Base-by-base conservation (phyloP, 208 protist genomes). In the Crithidia fasciculata region DNA sequence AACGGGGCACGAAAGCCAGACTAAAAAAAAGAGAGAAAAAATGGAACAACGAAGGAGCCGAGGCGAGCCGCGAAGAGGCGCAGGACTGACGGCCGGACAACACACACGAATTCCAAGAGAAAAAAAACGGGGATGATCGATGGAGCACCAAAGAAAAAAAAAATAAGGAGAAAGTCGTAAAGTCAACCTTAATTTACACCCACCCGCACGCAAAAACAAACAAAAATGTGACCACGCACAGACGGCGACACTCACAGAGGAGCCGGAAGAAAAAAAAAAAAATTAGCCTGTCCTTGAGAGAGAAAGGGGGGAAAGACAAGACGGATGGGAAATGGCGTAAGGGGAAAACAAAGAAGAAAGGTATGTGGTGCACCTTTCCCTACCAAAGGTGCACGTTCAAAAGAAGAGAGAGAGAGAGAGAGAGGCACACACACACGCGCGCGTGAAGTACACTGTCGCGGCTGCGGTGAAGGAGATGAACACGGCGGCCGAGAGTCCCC, bases 341-440 rank as follows among this genome's bases (percentile, higher is more conserved):
- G 41, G 43, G 52, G 4, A 52, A 43, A 13, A 80, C 13, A 39
- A n/a, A 57, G 56, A 70, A 72, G 39, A 72, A 28, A 28, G 28
- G 1, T 28, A 28, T 28, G 28, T 28, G 28, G 28, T 28, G 28
- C 28, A 28, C 28, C 28, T 28, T 28, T 28, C 28, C 28, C 28
- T 28, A 28, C 28, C 28, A 28, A 28, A 28, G 28, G 28, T 28
- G 28, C 28, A 28, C 28, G 28, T 28, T 28, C 49, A 64, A 69
- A 49, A 44, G 64, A 61, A 60, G 40, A 67, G 57, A 54, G 63
- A 64, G 56, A 56, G 28, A 60, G 37, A 74, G 45, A 70, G 69
- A 40, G 18, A 28, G 28, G 1, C 28, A 28, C 28, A 28, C 28
- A 28, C 28, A 28, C 28, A 28, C 28, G 1, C 28, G 28, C 28